Conservation (phyloP, 1,284 basidiomycete species). For the Rhodotorula sp. region DNA sequence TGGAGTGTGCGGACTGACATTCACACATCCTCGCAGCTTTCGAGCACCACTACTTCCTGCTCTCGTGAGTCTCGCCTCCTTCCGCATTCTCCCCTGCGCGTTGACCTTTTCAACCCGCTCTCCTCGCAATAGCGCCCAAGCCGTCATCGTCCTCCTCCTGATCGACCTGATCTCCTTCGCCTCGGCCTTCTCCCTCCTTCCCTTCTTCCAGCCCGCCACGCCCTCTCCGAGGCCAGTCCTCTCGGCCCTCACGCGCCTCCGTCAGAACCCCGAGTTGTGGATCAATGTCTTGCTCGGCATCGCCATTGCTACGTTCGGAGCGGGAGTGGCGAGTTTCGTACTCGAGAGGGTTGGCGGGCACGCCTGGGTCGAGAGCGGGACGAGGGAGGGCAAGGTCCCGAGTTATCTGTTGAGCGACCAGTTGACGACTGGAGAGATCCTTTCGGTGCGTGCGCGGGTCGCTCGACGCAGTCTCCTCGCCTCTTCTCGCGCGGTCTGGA, state of each 20-base stretch:
- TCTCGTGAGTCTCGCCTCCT: constrained; percentile 19
- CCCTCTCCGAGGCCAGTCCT: constrained; percentile 13
- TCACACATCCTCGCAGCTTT: constrained; percentile 4
- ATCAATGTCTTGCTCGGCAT: constrained; percentile 28
- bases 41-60: constrained; percentile 38
- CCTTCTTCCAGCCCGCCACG: constrained; percentile 27
- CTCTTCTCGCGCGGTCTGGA: too few relatives aligned
- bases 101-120: background rate
- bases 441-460: constrained; percentile 19
- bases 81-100: too few relatives aligned
- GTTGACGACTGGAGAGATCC: constrained; percentile 26
- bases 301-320: constrained; percentile 13
- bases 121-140: constrained; percentile 23
- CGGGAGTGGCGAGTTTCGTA: constrained; percentile 19
- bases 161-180: constrained; percentile 32
- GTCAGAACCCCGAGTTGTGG: constrained; percentile 15
- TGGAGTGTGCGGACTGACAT: too few relatives aligned
- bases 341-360: constrained; percentile 25
- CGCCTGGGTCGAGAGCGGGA: constrained; percentile 17
- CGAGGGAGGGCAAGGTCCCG: constrained; percentile 25
- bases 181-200: constrained; percentile 25
- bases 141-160: constrained; percentile 23
- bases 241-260: constrained; percentile 20
- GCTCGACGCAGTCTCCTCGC: too few relatives aligned
- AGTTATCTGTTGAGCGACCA: constrained; percentile 23